Evolutionary conservation across 2,329 filamentous ascomycete genomes (phyloP), one percentile per base, ranked within the genome.

Genomic region (Xylaria sp.): DNA sequence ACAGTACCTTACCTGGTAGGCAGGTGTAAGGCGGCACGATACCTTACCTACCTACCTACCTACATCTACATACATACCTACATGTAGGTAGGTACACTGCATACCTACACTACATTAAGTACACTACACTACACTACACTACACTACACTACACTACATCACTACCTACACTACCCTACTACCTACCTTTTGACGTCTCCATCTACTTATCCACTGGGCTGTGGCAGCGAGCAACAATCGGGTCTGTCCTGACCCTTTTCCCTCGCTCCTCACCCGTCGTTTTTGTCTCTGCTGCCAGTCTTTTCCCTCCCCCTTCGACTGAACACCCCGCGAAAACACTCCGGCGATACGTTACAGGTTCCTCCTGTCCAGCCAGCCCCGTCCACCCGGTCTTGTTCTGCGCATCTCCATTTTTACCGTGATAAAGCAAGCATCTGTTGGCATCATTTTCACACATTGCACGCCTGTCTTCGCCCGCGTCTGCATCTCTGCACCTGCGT

Each of bases 201-300:
- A 39, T 36, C 52, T 28, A 52, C 9, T 13, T 39, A 12, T 39
- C 12, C 39, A 41, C 20, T 28, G 23, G 45, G 20, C 45, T 8
- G 48, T 32, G 8, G 45, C 23, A 48, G 48, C 23, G 15, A 41
- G 34, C 53, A 20, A 73, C 72, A 70, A 65, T 60, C 50, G 30
- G 58, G 60, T 60, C 39, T 80, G 60, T 60, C 39, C 81, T 72
- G 71, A 71, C 68, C 74, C 73, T 76, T 76, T 69, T 67, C 59
- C 32, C 65, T 72, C 61, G n/a, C 69, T 63, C 48, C 28, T 52
- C 48, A 52, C 20, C 50, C n/a, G 50, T 23, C n/a, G 30, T 55
- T 55, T 55, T 36, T 34, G 50, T 32, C 50, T 55, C 20, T 20
- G 50, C 30, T 52, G 23, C 62, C 63, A 60, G 59, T 50, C 60